A percentile compares a stretch with the other conserved stretches of the same genome.
phyloP scores from a whole-genome alignment of 1,284 basidiomycete species.

The Trametes versicolor region DNA sequence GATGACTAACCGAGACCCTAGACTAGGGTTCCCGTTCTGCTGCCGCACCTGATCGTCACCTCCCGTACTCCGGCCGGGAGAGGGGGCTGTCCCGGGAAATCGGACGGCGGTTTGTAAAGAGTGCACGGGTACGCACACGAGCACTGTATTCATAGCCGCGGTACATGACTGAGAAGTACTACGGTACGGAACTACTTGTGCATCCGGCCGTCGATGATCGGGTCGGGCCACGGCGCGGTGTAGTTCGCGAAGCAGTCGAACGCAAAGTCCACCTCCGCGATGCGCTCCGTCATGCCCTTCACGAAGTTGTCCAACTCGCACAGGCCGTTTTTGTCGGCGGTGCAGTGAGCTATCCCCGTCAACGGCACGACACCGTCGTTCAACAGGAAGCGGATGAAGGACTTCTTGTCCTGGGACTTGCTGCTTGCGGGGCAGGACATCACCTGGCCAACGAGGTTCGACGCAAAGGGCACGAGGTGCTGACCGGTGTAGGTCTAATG shows the following conservation, averaged over 20 bases:
- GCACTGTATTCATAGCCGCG: neutral
- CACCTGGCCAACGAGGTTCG: conserved; percentile 69
- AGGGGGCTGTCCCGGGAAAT: neutral
- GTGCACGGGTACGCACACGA: neutral
- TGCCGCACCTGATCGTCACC: conserved; percentile 32
- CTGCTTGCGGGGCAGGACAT: conserved; percentile 55
- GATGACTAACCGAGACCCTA: conserved; percentile 40
- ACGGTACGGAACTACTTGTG: conserved; percentile 15
- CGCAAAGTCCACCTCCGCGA: conserved; percentile 37
- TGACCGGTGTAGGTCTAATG: conserved; percentile 56
- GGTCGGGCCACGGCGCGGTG: conserved; percentile 33
- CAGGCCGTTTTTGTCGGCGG: conserved; percentile 38
- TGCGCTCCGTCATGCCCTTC: conserved; percentile 39
- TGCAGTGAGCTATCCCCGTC: conserved; percentile 40
- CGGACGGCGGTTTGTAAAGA: neutral
- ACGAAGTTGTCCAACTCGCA: conserved; percentile 38
- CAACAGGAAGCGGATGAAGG: conserved; percentile 63
- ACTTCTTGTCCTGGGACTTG: conserved; percentile 34
- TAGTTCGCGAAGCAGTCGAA: conserved; percentile 41
- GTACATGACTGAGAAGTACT: neutral
- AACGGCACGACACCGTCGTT: conserved; percentile 74
- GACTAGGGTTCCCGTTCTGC: conserved; percentile 28
- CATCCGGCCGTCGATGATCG: conserved; percentile 36
- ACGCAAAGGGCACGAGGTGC: conserved; percentile 62
- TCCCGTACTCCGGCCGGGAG: conserved; percentile 9